Evolutionary conservation across 2,329 filamentous ascomycete species (phyloP).

Genomic region (Diplodia sapinea): DNA sequence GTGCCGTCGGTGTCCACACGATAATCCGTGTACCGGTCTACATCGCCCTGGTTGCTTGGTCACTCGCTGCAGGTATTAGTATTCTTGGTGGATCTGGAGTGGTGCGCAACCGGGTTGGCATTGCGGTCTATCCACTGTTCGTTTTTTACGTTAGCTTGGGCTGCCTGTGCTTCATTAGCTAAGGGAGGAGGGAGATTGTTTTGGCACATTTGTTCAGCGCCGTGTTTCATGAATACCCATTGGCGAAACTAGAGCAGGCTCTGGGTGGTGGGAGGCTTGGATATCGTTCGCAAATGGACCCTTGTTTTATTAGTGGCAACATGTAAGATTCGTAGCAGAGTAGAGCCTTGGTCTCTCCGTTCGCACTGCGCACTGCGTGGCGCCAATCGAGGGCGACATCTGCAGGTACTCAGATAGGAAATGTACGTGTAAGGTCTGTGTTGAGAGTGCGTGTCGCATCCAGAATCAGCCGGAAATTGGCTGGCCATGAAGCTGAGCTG

Average conservation of each 20-base stretch:
- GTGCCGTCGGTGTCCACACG: conserved; percentile 77
- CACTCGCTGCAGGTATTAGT: conserved; percentile 91
- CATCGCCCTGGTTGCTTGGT: conserved; percentile 86
- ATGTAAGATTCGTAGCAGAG: neutral
- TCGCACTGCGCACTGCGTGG: conserved; percentile 22
- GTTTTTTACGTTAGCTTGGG: conserved; percentile 94
- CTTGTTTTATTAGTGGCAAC: conserved; percentile 19
- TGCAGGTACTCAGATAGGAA: conserved; percentile 18
- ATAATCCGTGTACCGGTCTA: conserved; percentile 91
- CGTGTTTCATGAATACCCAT: conserved; percentile 30
- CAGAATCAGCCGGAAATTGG: neutral
- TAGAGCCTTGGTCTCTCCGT: conserved; percentile 10
- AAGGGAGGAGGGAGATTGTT: conserved; percentile 38
- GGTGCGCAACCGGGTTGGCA: conserved; percentile 88
- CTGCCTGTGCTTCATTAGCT: conserved; percentile 97
- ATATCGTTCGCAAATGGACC: conserved; percentile 1
- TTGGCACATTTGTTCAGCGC: conserved; percentile 21
- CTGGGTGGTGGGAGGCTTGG: conserved; percentile 19
- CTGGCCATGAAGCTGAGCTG: neutral
- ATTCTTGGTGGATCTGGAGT: conserved; percentile 95
- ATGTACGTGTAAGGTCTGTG: conserved; percentile 10
- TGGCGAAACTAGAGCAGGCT: conserved; percentile 25
- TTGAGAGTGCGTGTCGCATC: conserved; percentile 5
- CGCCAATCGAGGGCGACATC: conserved; percentile 11
- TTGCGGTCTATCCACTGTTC: conserved; percentile 93